These are phyloP conservation scores for Flaveria trinervia DNA, from an alignment of 129 eudicot genomes.

Conservation along the genomic window DNA sequence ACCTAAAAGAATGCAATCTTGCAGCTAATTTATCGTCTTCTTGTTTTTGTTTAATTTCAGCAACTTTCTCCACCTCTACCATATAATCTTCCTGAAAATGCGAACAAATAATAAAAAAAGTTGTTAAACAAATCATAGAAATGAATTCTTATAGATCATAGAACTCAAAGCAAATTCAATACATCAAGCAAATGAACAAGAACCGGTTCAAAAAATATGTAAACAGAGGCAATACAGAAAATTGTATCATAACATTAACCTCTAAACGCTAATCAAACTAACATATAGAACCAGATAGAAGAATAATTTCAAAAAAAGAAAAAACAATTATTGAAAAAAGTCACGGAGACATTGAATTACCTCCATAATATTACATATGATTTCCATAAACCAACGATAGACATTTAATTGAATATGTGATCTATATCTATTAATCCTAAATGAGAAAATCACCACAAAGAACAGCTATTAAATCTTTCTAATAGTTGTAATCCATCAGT, in stretches of 20 bases:
- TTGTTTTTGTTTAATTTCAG: slow-evolving; percentile 68
- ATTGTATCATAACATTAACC: background rate
- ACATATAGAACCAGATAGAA: background rate
- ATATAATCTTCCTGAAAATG: slow-evolving; percentile 56
- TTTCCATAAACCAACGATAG: background rate
- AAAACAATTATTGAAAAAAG: background rate
- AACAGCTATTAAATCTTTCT: background rate
- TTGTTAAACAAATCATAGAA: slow-evolving; percentile 2
- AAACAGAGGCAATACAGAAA: background rate
- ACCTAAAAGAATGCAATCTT: slow-evolving; percentile 75
- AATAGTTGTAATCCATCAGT: background rate
- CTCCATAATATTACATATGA: background rate
- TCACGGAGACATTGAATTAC: background rate
- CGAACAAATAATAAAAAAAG: background rate
- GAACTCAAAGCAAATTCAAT: slow-evolving; percentile 1
- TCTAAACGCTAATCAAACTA: slow-evolving; percentile 17
- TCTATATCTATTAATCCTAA: background rate
- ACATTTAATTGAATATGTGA: background rate
- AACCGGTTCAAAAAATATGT: background rate
- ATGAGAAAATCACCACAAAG: background rate
- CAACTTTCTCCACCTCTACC: slow-evolving; percentile 65
- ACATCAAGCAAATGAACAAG: background rate
- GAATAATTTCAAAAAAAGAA: background rate
- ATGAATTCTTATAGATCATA: background rate
- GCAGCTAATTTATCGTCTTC: slow-evolving; percentile 75